phyloP scores from a whole-genome alignment of 2,329 filamentous ascomycete species.

The Xylaria sp. region DNA sequence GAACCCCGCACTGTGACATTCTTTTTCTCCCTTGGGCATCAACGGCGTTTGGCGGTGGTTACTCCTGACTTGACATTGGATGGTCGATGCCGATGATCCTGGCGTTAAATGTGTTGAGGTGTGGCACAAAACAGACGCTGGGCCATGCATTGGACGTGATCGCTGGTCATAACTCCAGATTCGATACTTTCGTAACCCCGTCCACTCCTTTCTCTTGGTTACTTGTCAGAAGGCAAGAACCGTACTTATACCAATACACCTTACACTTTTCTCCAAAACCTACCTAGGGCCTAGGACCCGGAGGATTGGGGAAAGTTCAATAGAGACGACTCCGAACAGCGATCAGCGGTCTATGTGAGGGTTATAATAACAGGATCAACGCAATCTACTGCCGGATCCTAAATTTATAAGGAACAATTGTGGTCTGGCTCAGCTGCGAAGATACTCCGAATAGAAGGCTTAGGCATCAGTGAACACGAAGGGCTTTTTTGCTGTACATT shows the following conservation, averaged over 20 bases:
- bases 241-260: slow-evolving; percentile 39
- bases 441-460: slow-evolving; percentile 44
- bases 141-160: slow-evolving; percentile 41
- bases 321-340: slow-evolving; percentile 34
- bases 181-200: slow-evolving; percentile 41
- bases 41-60: slow-evolving; percentile 52
- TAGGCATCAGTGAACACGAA: slow-evolving; percentile 44
- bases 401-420: slow-evolving; percentile 41
- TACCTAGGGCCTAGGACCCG: slow-evolving; percentile 41
- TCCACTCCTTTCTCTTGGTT: slow-evolving; percentile 48
- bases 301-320: slow-evolving; percentile 31
- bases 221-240: slow-evolving; percentile 33
- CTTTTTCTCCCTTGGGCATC: slow-evolving; percentile 50
- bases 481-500: slow-evolving; percentile 51
- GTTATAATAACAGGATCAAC: slow-evolving; percentile 45
- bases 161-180: slow-evolving; percentile 40
- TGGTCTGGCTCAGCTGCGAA: slow-evolving; percentile 41
- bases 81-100: slow-evolving; percentile 49
- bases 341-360: slow-evolving; percentile 42
- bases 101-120: slow-evolving; percentile 51
- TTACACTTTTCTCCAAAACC: slow-evolving; percentile 43
- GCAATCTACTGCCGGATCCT: slow-evolving; percentile 37
- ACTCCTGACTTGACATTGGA: slow-evolving; percentile 48
- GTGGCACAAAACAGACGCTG: slow-evolving; percentile 44
- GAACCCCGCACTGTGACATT: slow-evolving; percentile 48